Base-by-base conservation (phyloP, 305 asterid species). In the Fraxinus paxiana region DNA sequence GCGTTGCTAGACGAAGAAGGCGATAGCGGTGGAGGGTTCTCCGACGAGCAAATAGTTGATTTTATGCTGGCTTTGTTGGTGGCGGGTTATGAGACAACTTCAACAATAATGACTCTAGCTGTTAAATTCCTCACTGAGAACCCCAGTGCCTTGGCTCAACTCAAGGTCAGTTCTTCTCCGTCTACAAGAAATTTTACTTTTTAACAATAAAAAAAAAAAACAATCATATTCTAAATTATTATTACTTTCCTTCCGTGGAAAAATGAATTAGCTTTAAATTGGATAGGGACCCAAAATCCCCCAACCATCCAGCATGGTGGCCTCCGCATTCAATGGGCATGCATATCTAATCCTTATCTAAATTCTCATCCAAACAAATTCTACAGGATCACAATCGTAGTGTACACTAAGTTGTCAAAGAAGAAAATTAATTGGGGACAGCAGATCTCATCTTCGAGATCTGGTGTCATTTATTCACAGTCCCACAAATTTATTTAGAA, bases 41-140 rank as follows among this genome's bases (percentile, higher is more conserved):
- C 98, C 76, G 97, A 95, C 41, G 99, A 95, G 90, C 96, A 92
- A 83, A 90, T 95, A 2, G 99, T 95, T 71, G 98, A 95, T 73
- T 95, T 95, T 81, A 89, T 96, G 93, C 77, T 96, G 71, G 94
- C 99, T 0, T 89, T 96, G 88, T 87, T 96, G 71, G 99, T 96
- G 73, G 99, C 98, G 6, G 99, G 99, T 3, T 96, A 96, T 59
- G 99, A 96, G 31, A 96, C 99, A 3, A 96, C 99, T 0, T 92
- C 99, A 1, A 96, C 99, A 0, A 96, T 91, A 9, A 96, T 96
- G 99, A 92, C 98, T 0, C 93, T 96, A 7, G 99, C 97, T 9
- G 97, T 92, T 7, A 96, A 94, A 77, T 92, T 89, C 82, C 91
- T 96, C 30, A 96, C 97, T 0, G 98, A 96, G 86, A 85, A 90